Conservation (phyloP, 495 filamentous ascomycete species). For the Staphylotrichum longicolle region DNA sequence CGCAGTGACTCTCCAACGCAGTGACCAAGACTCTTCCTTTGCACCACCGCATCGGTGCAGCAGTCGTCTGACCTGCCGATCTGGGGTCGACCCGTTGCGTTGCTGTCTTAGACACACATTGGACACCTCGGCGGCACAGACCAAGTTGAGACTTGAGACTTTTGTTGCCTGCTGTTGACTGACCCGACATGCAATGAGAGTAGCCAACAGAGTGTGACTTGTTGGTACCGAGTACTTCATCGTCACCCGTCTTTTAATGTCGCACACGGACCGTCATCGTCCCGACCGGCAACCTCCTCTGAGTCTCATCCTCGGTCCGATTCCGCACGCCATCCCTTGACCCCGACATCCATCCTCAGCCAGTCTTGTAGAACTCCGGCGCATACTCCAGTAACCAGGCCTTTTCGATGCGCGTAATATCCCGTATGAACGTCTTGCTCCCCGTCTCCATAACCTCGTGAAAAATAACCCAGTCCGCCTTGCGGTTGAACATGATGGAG, state of each 20-base stretch:
- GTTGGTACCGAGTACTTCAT: too few species aligned
- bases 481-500: conserved; percentile 95
- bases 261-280: too few species aligned
- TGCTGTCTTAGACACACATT: background rate
- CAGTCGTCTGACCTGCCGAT: too few species aligned
- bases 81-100: background rate
- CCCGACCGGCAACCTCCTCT: too few species aligned
- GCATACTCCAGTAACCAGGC: conserved; percentile 88
- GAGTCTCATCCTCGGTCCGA: conserved; percentile 10
- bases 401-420: conserved; percentile 90
- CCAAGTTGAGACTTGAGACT: background rate
- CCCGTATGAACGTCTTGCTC: conserved; percentile 84
- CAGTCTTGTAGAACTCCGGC: conserved; percentile 54
- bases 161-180: too few species aligned
- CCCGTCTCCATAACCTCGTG: conserved; percentile 93
- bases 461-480: conserved; percentile 97
- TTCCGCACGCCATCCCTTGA: conserved; percentile 1
- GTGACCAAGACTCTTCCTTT: too few species aligned
- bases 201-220: too few species aligned
- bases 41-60: too few species aligned
- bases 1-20: background rate
- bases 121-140: background rate
- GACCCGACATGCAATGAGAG: too few species aligned
- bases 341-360: background rate
- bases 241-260: too few species aligned